phyloP scores from a whole-genome alignment of 2,329 filamentous ascomycete species.

The Hypoxylon sp. region DNA sequence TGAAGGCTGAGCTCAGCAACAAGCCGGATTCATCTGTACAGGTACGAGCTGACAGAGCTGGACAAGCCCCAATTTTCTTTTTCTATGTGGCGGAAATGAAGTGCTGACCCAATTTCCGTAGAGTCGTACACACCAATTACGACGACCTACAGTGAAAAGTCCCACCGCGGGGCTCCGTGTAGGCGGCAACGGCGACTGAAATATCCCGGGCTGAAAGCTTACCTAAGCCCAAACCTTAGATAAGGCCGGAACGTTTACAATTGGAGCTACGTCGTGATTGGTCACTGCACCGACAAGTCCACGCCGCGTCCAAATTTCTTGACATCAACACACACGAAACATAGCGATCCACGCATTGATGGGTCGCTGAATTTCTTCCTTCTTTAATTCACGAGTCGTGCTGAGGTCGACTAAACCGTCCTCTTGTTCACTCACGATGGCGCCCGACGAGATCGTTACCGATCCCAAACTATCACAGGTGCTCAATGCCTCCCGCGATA shows the following conservation, averaged over 20 bases:
- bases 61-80: constrained; percentile 21
- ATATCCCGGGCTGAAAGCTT: constrained; percentile 21
- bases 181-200: constrained; percentile 19
- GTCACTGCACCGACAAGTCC: constrained; percentile 14
- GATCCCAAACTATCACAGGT: constrained; percentile 76
- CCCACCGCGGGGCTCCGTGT: neutral
- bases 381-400: neutral
- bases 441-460: constrained; percentile 69
- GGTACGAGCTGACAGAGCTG: constrained; percentile 35
- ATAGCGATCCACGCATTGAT: neutral
- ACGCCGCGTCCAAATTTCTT: constrained; percentile 11
- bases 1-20: constrained; percentile 8
- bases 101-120: constrained; percentile 26
- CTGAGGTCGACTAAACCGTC: neutral
- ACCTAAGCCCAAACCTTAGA: neutral
- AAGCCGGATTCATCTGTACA: constrained; percentile 7
- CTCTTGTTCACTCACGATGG: constrained; percentile 56
- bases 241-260: constrained; percentile 15
- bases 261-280: constrained; percentile 20
- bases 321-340: constrained; percentile 18
- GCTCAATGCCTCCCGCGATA: constrained; percentile 77
- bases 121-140: constrained; percentile 28
- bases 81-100: constrained; percentile 15
- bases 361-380: neutral
- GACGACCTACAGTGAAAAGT: neutral